phyloP scores from a whole-genome alignment of 1,284 basidiomycete species.

The Melampsora americana region DNA sequence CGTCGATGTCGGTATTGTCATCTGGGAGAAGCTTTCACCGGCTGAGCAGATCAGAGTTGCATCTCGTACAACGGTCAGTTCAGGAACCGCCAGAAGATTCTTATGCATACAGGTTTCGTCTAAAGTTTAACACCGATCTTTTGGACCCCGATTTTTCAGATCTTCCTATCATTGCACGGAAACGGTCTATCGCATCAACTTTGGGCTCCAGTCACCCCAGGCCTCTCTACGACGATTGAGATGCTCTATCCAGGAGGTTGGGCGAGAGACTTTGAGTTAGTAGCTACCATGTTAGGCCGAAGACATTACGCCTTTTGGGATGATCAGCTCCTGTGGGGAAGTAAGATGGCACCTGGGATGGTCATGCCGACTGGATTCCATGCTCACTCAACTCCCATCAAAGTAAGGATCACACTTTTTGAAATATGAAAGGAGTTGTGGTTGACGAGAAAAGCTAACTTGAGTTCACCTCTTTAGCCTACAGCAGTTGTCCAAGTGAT shows the following conservation, averaged over 20 bases:
- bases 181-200: conserved; percentile 72
- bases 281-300: conserved; percentile 68
- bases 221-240: conserved; percentile 69
- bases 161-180: conserved; percentile 57
- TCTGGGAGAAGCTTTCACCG: conserved; percentile 22
- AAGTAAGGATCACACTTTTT: background rate
- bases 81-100: conserved; percentile 58
- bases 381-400: background rate
- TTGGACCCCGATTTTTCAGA: conserved; percentile 46
- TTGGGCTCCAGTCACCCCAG: conserved; percentile 67
- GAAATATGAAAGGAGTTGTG: background rate
- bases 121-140: background rate
- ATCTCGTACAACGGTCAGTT: background rate
- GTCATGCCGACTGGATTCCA: background rate
- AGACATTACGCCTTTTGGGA: conserved; percentile 74
- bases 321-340: conserved; percentile 45
- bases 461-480: background rate
- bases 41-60: conserved; percentile 9
- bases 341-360: conserved; percentile 1
- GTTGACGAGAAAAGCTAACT: background rate
- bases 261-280: conserved; percentile 71
- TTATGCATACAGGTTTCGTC: conserved; percentile 55
- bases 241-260: conserved; percentile 74
- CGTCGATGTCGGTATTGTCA: conserved; percentile 61
- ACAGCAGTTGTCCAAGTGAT: background rate